Conservation (phyloP, 2,329 filamentous ascomycete genomes). For the Alternaria sp. region DNA sequence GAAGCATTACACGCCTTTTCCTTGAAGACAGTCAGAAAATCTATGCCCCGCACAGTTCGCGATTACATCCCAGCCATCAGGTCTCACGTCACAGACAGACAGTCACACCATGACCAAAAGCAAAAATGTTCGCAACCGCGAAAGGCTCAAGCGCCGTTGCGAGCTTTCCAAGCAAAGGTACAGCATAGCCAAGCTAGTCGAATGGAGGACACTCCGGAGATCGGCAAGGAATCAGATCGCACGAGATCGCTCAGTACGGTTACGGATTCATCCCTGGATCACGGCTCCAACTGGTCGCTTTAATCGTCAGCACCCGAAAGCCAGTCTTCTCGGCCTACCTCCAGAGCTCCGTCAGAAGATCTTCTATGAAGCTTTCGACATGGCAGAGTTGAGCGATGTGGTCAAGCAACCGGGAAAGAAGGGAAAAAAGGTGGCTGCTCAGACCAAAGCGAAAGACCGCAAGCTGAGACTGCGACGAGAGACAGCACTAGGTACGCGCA, state of each 20-base stretch:
- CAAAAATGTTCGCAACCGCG: neutral
- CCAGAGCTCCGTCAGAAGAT: constrained; percentile 27
- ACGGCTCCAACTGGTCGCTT: constrained; percentile 1
- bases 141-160: neutral
- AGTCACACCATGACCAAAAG: neutral
- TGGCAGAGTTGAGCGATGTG: neutral
- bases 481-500: neutral
- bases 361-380: constrained; percentile 9
- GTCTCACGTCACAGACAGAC: neutral
- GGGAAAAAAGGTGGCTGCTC: neutral
- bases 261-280: constrained; percentile 22
- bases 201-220: constrained; percentile 12
- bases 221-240: constrained; percentile 9
- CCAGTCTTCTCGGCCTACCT: constrained; percentile 26
- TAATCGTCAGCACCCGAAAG: constrained; percentile 3
- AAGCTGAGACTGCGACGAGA: constrained; percentile 2
- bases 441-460: neutral
- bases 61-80: neutral
- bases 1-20: neutral
- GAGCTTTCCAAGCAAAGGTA: neutral
- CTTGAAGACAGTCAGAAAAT: neutral
- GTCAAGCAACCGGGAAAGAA: neutral
- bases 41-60: neutral
- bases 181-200: neutral
- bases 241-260: neutral